phyloP scores from a whole-genome alignment of 306 rosid genomes.

The Prunus mira region DNA sequence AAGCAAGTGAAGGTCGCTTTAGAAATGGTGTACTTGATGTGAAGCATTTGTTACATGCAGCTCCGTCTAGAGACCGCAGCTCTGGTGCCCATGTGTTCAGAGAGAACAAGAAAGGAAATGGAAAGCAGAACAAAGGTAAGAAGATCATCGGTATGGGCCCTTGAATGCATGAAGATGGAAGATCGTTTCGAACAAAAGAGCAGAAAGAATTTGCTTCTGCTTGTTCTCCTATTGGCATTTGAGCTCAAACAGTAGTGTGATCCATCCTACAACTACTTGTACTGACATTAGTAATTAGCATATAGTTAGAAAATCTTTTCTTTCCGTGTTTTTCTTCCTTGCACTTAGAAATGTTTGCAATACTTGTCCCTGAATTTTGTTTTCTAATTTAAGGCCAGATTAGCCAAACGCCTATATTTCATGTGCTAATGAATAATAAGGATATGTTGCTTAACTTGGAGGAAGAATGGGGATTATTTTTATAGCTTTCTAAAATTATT shows the following conservation, averaged over 20 bases:
- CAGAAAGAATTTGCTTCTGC: not conserved
- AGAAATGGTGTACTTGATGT: slow-evolving; percentile 76
- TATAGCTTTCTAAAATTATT: too few relatives aligned
- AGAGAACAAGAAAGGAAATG: slow-evolving; percentile 37
- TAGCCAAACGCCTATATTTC: too few relatives aligned
- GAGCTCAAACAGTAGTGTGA: not conserved
- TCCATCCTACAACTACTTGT: not conserved
- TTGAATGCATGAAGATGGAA: slow-evolving; percentile 2
- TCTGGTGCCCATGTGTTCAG: slow-evolving; percentile 13
- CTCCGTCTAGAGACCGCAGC: slow-evolving; percentile 33
- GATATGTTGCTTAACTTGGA: too few relatives aligned
- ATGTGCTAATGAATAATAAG: too few relatives aligned
- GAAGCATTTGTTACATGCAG: slow-evolving; percentile 52
- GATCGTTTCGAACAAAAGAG: not conserved
- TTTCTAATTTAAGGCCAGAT: too few relatives aligned
- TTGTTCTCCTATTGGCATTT: not conserved
- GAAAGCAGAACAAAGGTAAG: slow-evolving; percentile 32
- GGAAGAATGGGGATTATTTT: too few relatives aligned
- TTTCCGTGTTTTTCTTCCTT: too few relatives aligned
- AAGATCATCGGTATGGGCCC: slow-evolving; percentile 31
- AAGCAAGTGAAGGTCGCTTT: slow-evolving; percentile 58
- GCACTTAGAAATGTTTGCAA: too few relatives aligned
- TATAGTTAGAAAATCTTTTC: too few relatives aligned
- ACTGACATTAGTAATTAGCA: not conserved
- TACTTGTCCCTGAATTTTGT: too few relatives aligned